A percentile compares a stretch with the other conserved stretches of the same genome.
phyloP scores from a whole-genome alignment of 768 basidiomycete species.

The Leccinum sublutescens region DNA sequence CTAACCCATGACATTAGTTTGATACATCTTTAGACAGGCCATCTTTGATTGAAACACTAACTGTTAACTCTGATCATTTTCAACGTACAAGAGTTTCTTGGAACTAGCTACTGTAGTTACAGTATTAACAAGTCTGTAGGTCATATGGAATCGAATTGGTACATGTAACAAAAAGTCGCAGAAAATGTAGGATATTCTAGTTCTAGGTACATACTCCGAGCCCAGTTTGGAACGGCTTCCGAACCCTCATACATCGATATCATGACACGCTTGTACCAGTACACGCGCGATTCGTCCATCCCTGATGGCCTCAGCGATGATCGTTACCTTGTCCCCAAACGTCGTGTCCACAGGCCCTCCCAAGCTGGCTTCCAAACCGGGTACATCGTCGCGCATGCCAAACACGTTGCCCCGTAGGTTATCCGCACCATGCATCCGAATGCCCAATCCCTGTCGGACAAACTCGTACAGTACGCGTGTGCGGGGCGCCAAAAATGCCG shows the following conservation, averaged over 20 bases:
- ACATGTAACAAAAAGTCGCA: neutral
- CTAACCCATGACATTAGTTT: neutral
- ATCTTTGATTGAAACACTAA: neutral
- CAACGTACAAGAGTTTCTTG: neutral
- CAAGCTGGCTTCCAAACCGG: conserved; percentile 42
- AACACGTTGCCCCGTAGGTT: conserved; percentile 61
- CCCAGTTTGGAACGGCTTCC: neutral
- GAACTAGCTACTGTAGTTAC: neutral
- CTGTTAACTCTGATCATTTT: neutral
- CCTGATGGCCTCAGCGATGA: conserved; percentile 77
- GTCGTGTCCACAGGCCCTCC: conserved; percentile 43
- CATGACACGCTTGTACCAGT: conserved; percentile 52
- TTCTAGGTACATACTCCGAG: neutral
- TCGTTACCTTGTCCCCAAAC: conserved; percentile 66
- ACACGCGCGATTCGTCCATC: conserved; percentile 65
- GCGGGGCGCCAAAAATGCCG: conserved; percentile 46
- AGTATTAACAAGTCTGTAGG: neutral
- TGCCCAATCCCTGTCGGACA: conserved; percentile 66
- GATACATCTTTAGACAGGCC: conserved; percentile 1
- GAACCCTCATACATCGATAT: conserved; percentile 13
- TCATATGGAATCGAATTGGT: neutral
- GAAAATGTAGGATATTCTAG: neutral
- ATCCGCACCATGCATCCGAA: conserved; percentile 77
- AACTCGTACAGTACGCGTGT: conserved; percentile 77
- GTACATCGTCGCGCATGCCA: conserved; percentile 40